Evolutionary conservation across 768 basidiomycete genomes (phyloP).

Genomic region (Pholiota microspora): DNA sequence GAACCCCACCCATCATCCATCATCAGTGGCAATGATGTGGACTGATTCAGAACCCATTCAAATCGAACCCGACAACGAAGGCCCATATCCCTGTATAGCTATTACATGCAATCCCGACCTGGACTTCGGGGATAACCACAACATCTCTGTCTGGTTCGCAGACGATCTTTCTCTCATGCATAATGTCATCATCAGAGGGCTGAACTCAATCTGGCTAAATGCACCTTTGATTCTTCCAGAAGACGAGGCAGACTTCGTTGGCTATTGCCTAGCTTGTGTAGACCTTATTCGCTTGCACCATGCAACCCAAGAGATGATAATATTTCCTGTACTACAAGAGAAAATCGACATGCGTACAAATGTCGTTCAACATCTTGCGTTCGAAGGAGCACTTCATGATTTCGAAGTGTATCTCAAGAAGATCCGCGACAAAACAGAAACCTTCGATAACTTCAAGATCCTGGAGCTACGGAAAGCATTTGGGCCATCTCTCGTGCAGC

Average conservation of each 20-base stretch:
- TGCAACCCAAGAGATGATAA: conserved; percentile 8
- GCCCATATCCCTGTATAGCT: conserved; percentile 5
- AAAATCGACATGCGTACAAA: conserved; percentile 18
- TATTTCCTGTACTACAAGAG: conserved; percentile 15
- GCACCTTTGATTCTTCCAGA: conserved; percentile 14
- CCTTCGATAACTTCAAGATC: conserved; percentile 8
- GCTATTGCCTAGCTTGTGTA: conserved; percentile 12
- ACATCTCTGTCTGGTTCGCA: conserved; percentile 13
- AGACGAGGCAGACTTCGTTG: conserved; percentile 11
- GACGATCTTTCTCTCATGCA: conserved; percentile 17
- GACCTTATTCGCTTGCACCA: conserved; percentile 13
- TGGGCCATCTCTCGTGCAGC: conserved; percentile 12
- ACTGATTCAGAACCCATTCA: background rate
- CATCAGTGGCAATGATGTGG: no score
- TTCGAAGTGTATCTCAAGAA: conserved; percentile 11
- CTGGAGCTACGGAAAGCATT: conserved; percentile 10
- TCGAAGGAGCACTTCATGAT: conserved; percentile 10
- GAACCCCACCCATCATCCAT: no score
- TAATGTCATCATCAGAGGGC: conserved; percentile 18
- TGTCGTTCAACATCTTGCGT: conserved; percentile 14
- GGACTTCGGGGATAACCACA: conserved; percentile 9
- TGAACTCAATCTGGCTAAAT: conserved; percentile 20
- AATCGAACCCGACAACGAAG: background rate
- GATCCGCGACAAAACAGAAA: conserved; percentile 4
- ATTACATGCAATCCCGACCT: conserved; percentile 2